These are phyloP conservation scores for Chlorokybus atmophyticus DNA, from an alignment of 139 green algal genomes.

Conservation along the genomic window DNA sequence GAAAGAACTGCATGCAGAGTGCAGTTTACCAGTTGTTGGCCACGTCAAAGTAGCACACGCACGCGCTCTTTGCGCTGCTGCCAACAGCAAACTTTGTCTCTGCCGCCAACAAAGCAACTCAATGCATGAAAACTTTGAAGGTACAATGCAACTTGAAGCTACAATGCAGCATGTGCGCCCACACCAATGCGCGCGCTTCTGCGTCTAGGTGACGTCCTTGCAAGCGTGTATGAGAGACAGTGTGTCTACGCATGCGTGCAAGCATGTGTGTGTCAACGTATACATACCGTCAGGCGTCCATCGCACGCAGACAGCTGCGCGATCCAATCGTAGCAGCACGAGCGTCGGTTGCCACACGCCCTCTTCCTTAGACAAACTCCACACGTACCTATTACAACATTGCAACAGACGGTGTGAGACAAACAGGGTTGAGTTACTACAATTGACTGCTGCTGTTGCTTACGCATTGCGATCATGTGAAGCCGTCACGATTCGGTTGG, in stretches of 20 bases:
- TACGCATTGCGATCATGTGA: conserved; percentile 36
- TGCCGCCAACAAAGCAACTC: conserved; percentile 5
- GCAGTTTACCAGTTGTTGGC: conserved; percentile 33
- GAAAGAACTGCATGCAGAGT: background rate
- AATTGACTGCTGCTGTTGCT: background rate
- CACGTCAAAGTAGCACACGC: conserved; percentile 32
- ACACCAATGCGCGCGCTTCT: background rate
- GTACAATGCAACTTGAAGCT: no score
- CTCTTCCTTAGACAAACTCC: conserved; percentile 7
- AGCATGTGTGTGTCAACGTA: background rate
- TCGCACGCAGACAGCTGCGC: conserved; percentile 7
- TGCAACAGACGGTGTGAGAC: background rate
- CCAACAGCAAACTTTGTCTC: conserved; percentile 37
- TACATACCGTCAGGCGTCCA: conserved; percentile 31
- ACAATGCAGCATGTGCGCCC: background rate
- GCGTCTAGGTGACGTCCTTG: background rate
- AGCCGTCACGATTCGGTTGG: conserved; percentile 29
- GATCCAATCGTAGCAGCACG: conserved; percentile 25
- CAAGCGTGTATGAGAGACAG: background rate
- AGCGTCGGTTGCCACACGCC: conserved; percentile 20
- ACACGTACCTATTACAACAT: conserved; percentile 26
- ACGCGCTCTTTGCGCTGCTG: conserved; percentile 25
- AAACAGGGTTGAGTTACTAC: background rate
- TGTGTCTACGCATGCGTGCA: background rate
- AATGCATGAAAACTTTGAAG: no score